phyloP scores from a whole-genome alignment of 495 filamentous ascomycete species.

The Rusavskia elegans region DNA sequence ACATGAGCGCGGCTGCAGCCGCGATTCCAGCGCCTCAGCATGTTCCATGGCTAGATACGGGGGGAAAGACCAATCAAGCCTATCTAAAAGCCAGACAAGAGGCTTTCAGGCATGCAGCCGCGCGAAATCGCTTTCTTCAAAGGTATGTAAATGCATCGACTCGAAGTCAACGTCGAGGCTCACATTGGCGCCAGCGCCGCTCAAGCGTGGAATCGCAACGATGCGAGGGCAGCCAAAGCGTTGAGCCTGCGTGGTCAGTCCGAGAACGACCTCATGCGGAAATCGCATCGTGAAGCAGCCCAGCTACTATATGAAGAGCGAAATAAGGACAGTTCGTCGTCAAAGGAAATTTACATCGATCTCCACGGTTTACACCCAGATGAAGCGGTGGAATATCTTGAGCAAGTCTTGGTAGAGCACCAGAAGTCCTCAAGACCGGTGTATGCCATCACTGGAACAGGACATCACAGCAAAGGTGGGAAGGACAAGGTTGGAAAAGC shows the following conservation, averaged over 20 bases:
- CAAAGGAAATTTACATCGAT: constrained; percentile 79
- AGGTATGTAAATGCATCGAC: constrained; percentile 36
- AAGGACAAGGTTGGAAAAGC: constrained; percentile 98
- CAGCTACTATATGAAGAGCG: constrained; percentile 86
- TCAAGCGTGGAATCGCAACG: constrained; percentile 99
- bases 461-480: constrained; percentile 95
- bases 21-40: constrained; percentile 78
- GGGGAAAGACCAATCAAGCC: constrained; percentile 73
- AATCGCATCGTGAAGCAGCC: constrained; percentile 90
- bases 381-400: constrained; percentile 90
- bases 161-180: constrained; percentile 5
- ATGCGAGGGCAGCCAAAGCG: constrained; percentile 90
- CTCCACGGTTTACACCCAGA: constrained; percentile 93
- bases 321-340: constrained; percentile 48
- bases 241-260: constrained; percentile 84
- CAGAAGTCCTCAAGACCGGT: constrained; percentile 54
- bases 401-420: constrained; percentile 72
- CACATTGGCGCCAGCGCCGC: constrained; percentile 48
- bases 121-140: constrained; percentile 94
- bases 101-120: constrained; percentile 88
- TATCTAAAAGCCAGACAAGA: constrained; percentile 90
- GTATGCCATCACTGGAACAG: constrained; percentile 92
- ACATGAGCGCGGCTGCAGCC: constrained; percentile 65
- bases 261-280: constrained; percentile 94
- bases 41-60: constrained; percentile 94